Evolutionary conservation across 805 yeast genomes (phyloP).

Genomic region (Metschnikowia vanudenii): DNA sequence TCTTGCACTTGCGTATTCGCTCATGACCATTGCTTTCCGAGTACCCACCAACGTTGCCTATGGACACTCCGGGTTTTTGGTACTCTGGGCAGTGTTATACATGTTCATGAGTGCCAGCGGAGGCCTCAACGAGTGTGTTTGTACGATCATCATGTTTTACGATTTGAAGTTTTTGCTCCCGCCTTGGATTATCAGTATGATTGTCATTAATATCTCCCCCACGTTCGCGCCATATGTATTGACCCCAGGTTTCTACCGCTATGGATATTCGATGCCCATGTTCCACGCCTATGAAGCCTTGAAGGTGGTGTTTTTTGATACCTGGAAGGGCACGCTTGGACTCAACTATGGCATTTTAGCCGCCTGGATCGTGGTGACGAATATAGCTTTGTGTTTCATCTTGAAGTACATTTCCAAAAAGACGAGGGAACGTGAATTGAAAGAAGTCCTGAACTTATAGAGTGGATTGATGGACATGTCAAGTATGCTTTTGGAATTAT

Average conservation of each 20-base stretch:
- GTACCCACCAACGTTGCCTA: constrained; percentile 26
- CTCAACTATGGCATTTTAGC: constrained; percentile 30
- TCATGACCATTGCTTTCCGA: constrained; percentile 32
- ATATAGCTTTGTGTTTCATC: constrained; percentile 3
- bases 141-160: constrained; percentile 21
- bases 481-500: too few species aligned
- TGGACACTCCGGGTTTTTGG: constrained; percentile 34
- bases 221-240: constrained; percentile 36
- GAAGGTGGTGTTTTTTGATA: constrained; percentile 34
- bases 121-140: constrained; percentile 29
- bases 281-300: constrained; percentile 31
- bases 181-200: constrained; percentile 31
- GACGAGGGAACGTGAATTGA: background rate
- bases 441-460: background rate
- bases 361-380: constrained; percentile 28
- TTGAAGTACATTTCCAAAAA: constrained; percentile 6
- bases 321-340: constrained; percentile 34
- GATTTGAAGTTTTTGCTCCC: constrained; percentile 23
- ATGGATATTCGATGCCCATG: constrained; percentile 40
- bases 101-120: constrained; percentile 30
- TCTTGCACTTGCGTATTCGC: constrained; percentile 30
- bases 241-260: constrained; percentile 31
- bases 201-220: constrained; percentile 31
- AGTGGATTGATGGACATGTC: too few species aligned
- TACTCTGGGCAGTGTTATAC: constrained; percentile 32